A percentile compares a stretch with the other conserved stretches of the same genome.
phyloP scores from a whole-genome alignment of 768 basidiomycete genomes.

The Leccinum uliginosum region DNA sequence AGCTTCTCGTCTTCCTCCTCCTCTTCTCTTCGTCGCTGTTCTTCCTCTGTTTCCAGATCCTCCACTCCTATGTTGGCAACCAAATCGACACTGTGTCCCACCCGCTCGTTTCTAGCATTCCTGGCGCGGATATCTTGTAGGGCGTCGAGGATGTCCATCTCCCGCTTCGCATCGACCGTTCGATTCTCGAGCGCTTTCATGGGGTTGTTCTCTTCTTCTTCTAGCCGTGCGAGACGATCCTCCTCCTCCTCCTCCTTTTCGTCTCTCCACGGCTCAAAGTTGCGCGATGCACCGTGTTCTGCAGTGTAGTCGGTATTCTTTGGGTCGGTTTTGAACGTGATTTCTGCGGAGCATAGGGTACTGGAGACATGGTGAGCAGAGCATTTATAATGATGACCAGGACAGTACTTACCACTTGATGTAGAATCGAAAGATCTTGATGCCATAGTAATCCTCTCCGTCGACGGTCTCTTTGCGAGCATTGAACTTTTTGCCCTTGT shows the following conservation, averaged over 20 bases:
- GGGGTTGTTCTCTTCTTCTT: conserved; percentile 93
- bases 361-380: conserved; percentile 39
- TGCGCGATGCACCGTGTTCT: conserved; percentile 95
- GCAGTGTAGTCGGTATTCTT: conserved; percentile 93
- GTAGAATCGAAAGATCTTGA: conserved; percentile 93
- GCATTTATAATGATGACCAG: background rate
- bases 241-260: conserved; percentile 73
- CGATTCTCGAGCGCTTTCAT: conserved; percentile 97
- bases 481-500: conserved; percentile 99
- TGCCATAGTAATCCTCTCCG: conserved; percentile 96
- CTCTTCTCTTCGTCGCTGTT: conserved; percentile 58
- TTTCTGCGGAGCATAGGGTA: conserved; percentile 94
- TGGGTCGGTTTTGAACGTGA: conserved; percentile 99
- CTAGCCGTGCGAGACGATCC: conserved; percentile 78
- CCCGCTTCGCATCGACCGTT: conserved; percentile 87
- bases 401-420: conserved; percentile 70
- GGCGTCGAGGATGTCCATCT: conserved; percentile 98
- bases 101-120: conserved; percentile 84
- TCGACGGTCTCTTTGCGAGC: conserved; percentile 98
- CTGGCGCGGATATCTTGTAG: conserved; percentile 87
- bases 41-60: conserved; percentile 77
- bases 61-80: conserved; percentile 56
- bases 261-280: conserved; percentile 97
- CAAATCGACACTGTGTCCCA: conserved; percentile 72
- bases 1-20: conserved; percentile 92